A percentile compares a stretch with the other conserved stretches of the same genome.
Conservation (phyloP, 2,329 filamentous ascomycete genomes). For the Monosporascus sp. region DNA sequence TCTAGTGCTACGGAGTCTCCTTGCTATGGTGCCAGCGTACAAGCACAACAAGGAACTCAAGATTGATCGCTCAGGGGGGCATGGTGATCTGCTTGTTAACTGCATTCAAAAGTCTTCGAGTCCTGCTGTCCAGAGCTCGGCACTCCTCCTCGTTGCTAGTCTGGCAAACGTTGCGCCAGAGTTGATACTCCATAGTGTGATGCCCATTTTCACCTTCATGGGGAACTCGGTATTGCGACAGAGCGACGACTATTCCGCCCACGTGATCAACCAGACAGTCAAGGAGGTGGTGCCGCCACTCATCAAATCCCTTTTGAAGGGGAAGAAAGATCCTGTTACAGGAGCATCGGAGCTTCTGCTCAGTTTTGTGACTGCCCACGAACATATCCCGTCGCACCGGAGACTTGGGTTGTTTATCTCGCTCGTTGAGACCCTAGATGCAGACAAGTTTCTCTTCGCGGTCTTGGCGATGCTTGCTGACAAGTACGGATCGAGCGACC, state of each 20-base stretch:
- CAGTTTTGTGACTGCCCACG: conserved; percentile 93
- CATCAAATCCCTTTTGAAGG: conserved; percentile 76
- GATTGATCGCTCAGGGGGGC: conserved; percentile 73
- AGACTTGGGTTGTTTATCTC: conserved; percentile 78
- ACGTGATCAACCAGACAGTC: conserved; percentile 93
- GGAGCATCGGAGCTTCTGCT: conserved; percentile 86
- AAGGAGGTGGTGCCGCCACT: conserved; percentile 89
- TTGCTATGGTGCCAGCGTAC: conserved; percentile 76
- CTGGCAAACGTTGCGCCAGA: conserved; percentile 85
- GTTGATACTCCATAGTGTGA: conserved; percentile 89
- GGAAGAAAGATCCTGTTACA: conserved; percentile 69
- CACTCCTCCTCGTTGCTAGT: conserved; percentile 79
- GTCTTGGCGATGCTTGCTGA: conserved; percentile 87
- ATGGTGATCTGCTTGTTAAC: conserved; percentile 86
- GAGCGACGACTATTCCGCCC: conserved; percentile 93
- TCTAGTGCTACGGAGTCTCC: conserved; percentile 72
- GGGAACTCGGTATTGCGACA: conserved; percentile 85
- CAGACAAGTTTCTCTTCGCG: conserved; percentile 82
- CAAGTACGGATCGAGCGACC: conserved; percentile 72
- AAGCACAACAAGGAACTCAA: conserved; percentile 55
- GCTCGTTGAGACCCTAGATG: conserved; percentile 76
- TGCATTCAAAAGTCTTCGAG: conserved; percentile 89
- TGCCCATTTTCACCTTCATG: conserved; percentile 99
- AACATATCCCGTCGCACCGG: conserved; percentile 87
- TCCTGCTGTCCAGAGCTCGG: conserved; percentile 88